Base-by-base conservation (phyloP, 2,329 filamentous ascomycete species). In the Xylariaceae sp. region DNA sequence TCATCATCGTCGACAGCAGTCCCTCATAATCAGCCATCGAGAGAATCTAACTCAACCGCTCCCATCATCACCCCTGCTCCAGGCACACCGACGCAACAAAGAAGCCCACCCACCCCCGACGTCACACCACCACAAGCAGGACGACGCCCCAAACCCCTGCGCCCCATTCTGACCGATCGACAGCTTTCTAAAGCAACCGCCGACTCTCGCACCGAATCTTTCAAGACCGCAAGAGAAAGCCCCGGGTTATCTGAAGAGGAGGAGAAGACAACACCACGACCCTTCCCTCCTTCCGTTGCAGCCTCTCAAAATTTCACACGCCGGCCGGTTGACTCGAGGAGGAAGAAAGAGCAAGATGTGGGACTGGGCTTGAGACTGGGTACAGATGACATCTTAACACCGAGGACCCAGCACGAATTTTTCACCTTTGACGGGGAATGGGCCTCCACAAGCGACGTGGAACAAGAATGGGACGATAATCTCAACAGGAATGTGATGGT, bases 51-150 rank as follows among this genome's bases (percentile, higher is more conserved):
- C 40, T 63, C 70, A 42, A 64, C 65, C 50, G 62, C 65, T 35
- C 62, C 66, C 42, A 59, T 61, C 39, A 68, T 64, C 40, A 68
- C 65, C 44, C 56, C 71, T 8, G 50, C 49, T 35, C 76, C 75
- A n/a, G 69, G 71, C 44, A 87, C 83, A 5, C 82, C 83, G 40
- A 75, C 80, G 22, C 79, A 80, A 53, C 79, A 83, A 53, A 75
- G 76, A 58, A 86, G 81, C 56, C 83, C 83, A 14, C 85, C 84
- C 23, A 90, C 86, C 3, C 86, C 86, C 25, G 86, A 89, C 65
- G 77, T 85, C 37, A 90, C 86, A 14, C 86, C 85, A 42, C 86
- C 86, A 27, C 76, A 80, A 48, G 64, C 66, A 35, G 59, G 62
- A 38, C 64, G 64, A 29, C 72, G 71, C 46, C 66, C 72, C 14